Evolutionary conservation across 2,329 filamentous ascomycete genomes (phyloP).

Genomic region (Lomentospora prolificans): DNA sequence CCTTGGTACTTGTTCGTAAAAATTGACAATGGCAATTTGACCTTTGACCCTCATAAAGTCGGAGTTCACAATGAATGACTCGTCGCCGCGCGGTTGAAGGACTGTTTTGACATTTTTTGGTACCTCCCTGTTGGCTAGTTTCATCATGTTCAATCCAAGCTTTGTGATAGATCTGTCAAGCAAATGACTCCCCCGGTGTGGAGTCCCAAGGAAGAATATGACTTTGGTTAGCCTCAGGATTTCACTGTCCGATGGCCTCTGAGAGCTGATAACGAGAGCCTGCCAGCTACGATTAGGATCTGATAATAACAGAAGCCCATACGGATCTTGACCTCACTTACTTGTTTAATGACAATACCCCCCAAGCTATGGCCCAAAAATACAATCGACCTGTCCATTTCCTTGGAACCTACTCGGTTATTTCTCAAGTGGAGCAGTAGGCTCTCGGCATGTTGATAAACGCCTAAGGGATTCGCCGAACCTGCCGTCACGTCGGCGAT

Average conservation of each 20-base stretch:
- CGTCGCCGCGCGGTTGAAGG: conserved; percentile 9
- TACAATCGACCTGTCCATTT: conserved; percentile 7
- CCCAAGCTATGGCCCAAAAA: conserved; percentile 12
- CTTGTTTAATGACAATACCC: conserved; percentile 12
- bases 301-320: too few species aligned
- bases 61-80: conserved; percentile 9
- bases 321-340: conserved; percentile 5
- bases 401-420: background rate
- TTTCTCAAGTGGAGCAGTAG: background rate
- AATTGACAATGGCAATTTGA: conserved; percentile 10
- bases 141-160: conserved; percentile 8
- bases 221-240: conserved; percentile 9
- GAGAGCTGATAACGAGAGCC: conserved; percentile 7
- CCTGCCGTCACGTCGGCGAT: conserved; percentile 8
- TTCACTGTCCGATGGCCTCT: background rate
- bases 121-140: conserved; percentile 9
- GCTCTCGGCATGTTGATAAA: conserved; percentile 5
- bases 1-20: conserved; percentile 11
- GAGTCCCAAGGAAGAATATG: conserved; percentile 8
- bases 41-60: conserved; percentile 11
- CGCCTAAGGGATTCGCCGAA: conserved; percentile 7
- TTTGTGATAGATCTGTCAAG: conserved; percentile 7
- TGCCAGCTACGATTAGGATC: too few species aligned
- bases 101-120: conserved; percentile 9
- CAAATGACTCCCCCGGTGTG: conserved; percentile 9